These are phyloP conservation scores for Pueraria montana DNA, from an alignment of 306 rosid genomes.

Conservation along the genomic window DNA sequence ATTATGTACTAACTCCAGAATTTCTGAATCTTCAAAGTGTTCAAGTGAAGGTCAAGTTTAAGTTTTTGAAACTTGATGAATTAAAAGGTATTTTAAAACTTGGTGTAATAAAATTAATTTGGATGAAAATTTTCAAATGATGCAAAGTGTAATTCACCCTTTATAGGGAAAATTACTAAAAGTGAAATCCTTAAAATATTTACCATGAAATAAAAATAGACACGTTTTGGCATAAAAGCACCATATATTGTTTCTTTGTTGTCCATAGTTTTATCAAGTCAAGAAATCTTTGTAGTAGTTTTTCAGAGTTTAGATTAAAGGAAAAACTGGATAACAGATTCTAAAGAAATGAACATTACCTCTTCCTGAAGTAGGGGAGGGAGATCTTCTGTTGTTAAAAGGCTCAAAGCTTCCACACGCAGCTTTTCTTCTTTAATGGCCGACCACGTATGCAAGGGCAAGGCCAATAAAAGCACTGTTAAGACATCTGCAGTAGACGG, in stretches of 20 bases:
- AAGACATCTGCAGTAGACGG: slow-evolving; percentile 86
- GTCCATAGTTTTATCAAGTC: not conserved
- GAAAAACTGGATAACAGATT: slow-evolving; percentile 4
- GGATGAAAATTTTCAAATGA: not conserved
- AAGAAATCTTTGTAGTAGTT: not conserved
- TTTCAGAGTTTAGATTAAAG: slow-evolving; percentile 8
- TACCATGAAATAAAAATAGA: slow-evolving; percentile 10
- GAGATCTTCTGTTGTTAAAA: slow-evolving; percentile 63
- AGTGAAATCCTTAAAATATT: not conserved
- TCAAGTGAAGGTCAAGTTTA: slow-evolving; percentile 13
- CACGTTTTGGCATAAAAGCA: not conserved
- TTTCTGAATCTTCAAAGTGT: not conserved
- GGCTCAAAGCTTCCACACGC: slow-evolving; percentile 57
- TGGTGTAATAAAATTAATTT: not conserved
- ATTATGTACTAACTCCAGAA: slow-evolving; percentile 14
- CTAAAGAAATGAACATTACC: slow-evolving; percentile 56
- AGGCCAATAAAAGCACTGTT: slow-evolving; percentile 78
- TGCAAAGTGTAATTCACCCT: slow-evolving; percentile 9
- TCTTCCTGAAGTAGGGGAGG: slow-evolving; percentile 80
- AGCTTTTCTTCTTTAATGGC: slow-evolving; percentile 73
- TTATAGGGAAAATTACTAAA: not conserved
- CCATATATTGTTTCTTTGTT: not conserved
- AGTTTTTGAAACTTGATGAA: not conserved
- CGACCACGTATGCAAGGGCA: slow-evolving; percentile 82
- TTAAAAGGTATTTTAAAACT: not conserved